Conservation (phyloP, 495 filamentous ascomycete genomes). For the Tuber microsphaerosporum region DNA sequence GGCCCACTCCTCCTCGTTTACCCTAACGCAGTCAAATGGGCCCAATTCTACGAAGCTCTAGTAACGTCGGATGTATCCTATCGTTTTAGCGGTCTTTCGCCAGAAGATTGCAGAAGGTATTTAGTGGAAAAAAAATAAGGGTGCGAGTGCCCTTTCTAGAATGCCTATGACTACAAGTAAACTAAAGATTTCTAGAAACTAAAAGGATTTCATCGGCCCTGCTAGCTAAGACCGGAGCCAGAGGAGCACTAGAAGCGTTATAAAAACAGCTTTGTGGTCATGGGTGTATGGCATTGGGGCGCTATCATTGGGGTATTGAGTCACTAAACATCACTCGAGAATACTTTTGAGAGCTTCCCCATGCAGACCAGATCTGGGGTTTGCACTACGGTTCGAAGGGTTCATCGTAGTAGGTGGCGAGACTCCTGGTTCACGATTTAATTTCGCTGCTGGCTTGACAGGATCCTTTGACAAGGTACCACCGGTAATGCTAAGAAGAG, state of each 20-base stretch:
- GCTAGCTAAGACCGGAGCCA: too few species aligned
- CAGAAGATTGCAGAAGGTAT: not conserved
- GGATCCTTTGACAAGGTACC: not conserved
- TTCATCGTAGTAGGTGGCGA: not conserved
- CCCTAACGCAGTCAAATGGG: not conserved
- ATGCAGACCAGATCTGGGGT: not conserved
- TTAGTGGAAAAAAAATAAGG: not conserved
- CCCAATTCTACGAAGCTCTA: not conserved
- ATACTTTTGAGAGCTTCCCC: not conserved
- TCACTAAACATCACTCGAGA: not conserved
- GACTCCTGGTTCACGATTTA: not conserved
- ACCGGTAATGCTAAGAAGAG: not conserved
- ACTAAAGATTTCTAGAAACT: not conserved
- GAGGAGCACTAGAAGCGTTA: not conserved
- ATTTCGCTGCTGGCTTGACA: not conserved
- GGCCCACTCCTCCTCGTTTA: not conserved
- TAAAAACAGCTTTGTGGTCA: not conserved
- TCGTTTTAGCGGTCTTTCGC: not conserved
- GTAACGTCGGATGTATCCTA: not conserved
- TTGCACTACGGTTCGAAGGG: not conserved
- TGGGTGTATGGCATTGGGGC: too few species aligned
- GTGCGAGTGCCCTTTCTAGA: not conserved
- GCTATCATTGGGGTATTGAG: fast-evolving
- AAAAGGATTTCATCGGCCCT: not conserved
- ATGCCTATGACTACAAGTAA: not conserved